These are phyloP conservation scores for Meyerozyma athensensis DNA, from an alignment of 1,139 yeast genomes.

Conservation along the genomic window DNA sequence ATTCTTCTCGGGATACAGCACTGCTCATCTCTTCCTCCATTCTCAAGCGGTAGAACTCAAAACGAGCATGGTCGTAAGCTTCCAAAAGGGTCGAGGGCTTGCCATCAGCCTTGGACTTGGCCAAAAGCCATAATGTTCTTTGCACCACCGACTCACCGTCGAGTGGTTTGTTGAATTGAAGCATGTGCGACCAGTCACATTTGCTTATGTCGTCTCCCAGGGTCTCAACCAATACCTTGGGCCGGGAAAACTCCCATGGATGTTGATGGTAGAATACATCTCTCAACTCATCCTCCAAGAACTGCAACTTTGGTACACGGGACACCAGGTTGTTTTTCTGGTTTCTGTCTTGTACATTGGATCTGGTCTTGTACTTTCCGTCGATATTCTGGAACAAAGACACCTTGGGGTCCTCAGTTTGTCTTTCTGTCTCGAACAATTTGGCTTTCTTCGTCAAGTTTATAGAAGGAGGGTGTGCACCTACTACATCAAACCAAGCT, in stretches of 20 bases:
- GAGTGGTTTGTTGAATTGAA: conserved; percentile 66
- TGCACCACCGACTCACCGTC: conserved; percentile 96
- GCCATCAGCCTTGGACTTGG: conserved; percentile 25
- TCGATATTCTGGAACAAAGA: conserved; percentile 19
- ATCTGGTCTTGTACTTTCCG: conserved; percentile 47
- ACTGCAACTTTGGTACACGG: conserved; percentile 59
- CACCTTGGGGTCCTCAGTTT: conserved; percentile 22
- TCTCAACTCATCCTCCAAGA: conserved; percentile 80
- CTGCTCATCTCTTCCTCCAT: conserved; percentile 78
- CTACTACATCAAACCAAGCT: conserved; percentile 82
- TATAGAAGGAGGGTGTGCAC: conserved; percentile 70
- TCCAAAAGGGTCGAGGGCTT: conserved; percentile 42
- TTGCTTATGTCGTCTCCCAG: conserved; percentile 50
- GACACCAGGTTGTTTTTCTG: conserved; percentile 33
- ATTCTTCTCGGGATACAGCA: conserved; percentile 77
- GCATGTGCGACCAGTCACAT: conserved; percentile 74
- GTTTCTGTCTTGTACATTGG: conserved; percentile 21
- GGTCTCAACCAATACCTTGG: conserved; percentile 80
- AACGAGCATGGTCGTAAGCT: conserved; percentile 83
- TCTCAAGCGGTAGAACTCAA: conserved; percentile 81
- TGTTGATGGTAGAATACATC: conserved; percentile 82
- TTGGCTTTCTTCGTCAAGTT: conserved; percentile 51
- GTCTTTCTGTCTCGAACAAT: conserved; percentile 23
- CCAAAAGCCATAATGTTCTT: conserved; percentile 70
- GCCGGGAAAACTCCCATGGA: conserved; percentile 97